Conservation (phyloP, 192 early-diverging fungal genomes). For the Backusella psychrophila region DNA sequence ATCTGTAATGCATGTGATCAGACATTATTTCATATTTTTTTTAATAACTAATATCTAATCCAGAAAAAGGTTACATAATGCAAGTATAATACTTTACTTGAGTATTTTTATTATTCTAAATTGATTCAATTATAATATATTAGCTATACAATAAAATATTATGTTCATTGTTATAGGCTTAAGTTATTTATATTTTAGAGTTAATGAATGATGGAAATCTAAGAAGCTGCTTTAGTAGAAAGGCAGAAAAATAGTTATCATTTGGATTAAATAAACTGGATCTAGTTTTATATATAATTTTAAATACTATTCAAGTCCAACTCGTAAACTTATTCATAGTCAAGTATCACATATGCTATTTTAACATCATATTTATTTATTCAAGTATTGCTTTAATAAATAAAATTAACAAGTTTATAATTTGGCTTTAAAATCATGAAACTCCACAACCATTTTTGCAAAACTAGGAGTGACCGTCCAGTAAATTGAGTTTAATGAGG, state of each 20-base stretch:
- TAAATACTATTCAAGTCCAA: not conserved
- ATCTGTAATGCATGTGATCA: not conserved
- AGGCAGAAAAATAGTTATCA: not conserved
- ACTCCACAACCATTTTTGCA: not conserved
- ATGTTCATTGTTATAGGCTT: too few species aligned
- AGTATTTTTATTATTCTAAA: not conserved
- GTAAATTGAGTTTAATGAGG: not conserved
- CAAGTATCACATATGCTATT: not conserved
- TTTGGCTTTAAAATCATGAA: not conserved
- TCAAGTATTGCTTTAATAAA: not conserved
- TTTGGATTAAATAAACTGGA: not conserved
- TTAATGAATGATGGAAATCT: not conserved
- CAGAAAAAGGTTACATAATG: not conserved
- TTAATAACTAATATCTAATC: not conserved
- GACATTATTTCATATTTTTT: not conserved
- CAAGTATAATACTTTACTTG: not conserved
- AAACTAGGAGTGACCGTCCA: not conserved
- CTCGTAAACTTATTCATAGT: not conserved
- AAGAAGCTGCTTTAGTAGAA: not conserved
- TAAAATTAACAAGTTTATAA: too few species aligned
- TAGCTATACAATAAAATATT: not conserved
- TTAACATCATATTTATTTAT: not conserved
- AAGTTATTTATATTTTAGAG: too few species aligned
- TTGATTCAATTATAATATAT: not conserved
- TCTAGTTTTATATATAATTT: not conserved